Evolutionary conservation across 2,329 filamentous ascomycete species (phyloP).

Genomic region (Neonectria punicea): DNA sequence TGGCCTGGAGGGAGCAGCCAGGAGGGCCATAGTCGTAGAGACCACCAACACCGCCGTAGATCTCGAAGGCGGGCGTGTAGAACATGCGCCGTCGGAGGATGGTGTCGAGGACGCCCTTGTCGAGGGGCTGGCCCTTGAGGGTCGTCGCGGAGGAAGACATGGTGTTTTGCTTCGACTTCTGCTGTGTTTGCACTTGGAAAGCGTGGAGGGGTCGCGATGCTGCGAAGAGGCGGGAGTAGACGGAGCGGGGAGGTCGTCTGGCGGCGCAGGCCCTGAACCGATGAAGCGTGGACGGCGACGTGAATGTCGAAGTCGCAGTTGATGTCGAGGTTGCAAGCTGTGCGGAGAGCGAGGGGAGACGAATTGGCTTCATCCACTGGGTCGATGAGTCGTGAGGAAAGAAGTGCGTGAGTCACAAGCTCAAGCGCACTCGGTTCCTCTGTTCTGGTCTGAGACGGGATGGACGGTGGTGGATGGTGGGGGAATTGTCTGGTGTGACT

Average conservation of each 20-base stretch:
- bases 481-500: conserved; percentile 35
- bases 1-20: conserved; percentile 85
- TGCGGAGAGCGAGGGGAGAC: conserved; percentile 31
- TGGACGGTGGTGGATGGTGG: conserved; percentile 37
- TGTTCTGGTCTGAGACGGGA: conserved; percentile 28
- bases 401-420: conserved; percentile 44
- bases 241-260: conserved; percentile 37
- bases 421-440: conserved; percentile 30
- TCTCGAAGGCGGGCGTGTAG: conserved; percentile 95
- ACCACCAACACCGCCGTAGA: conserved; percentile 89
- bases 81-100: conserved; percentile 90
- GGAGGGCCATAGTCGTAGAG: conserved; percentile 95
- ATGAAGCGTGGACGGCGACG: conserved; percentile 33
- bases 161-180: conserved; percentile 37
- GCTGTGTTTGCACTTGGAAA: conserved; percentile 42
- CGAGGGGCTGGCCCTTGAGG: conserved; percentile 88
- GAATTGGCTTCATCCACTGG: conserved; percentile 45
- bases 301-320: conserved; percentile 22
- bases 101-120: conserved; percentile 82
- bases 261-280: conserved; percentile 38
- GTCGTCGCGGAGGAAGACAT: conserved; percentile 73
- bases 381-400: conserved; percentile 30
- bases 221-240: conserved; percentile 43
- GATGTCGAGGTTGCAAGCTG: conserved; percentile 26
- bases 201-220: conserved; percentile 45